Evolutionary conservation across 192 early-diverging fungal genomes (phyloP), one percentile per base, ranked within the genome.

Genomic region (Allomyces javanicus): DNA sequence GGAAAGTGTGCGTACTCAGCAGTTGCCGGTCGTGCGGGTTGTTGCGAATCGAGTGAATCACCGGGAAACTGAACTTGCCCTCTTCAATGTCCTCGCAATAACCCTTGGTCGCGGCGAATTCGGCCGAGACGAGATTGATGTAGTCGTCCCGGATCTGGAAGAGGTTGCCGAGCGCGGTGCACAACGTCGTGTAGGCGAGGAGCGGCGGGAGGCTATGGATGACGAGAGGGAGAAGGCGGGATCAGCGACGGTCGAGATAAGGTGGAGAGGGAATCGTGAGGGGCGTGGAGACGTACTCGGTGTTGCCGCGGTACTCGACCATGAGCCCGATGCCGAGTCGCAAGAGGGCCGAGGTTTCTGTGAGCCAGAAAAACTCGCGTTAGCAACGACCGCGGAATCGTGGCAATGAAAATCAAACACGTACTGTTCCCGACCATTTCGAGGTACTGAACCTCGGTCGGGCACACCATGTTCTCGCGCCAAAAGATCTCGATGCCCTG

Each of bases 141-240:
- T 91, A 97, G 67, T 99, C 96, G 75, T 99, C 96, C 45, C 94
- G 82, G 67, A 99, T 86, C 76, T 99, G 96, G 71, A 93, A 99
- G 65, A 93, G 91, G 61, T 91, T 84, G 4, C 96, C 96, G 55
- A 99, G 84, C 66, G 89, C 69, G 68, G 93, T 82, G 14, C 96
- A 93, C 50, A 99, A 73, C 1, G 70, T 72, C 22, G 85, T 81
- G 72, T 85, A 97, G 70, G 95, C 87, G 23, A 21, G 25, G 10
- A 44, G 43, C 21, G 50, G 44, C 21, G 11, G 21, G 25, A 25
- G 26, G 24, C 44, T 69, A 58, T 1, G 22, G 3, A n/a, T 66
- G 26, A 64, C 11, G 4, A 10, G 19, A 27, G 5, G 25, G 0
- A 43, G 0, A 61, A 25, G 43, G 63, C 6, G 24, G 62, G 25